Base-by-base conservation (phyloP, 2,329 filamentous ascomycete species). In the Cladophialophora chaetospira region DNA sequence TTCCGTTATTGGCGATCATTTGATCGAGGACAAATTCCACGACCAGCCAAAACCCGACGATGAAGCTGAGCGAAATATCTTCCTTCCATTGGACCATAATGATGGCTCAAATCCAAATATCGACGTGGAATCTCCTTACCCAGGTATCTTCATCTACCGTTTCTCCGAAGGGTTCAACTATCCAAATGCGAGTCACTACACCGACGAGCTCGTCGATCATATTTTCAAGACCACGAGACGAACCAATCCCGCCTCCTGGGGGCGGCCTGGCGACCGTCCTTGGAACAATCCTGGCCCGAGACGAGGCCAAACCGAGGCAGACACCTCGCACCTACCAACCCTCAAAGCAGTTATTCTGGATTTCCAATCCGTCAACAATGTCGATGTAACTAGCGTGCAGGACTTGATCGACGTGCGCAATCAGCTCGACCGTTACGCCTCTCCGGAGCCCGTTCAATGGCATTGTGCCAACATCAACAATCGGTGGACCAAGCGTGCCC, bases 111-210 rank as follows among this genome's bases (percentile, higher is more conserved):
- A 97, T 71, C 93, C 93, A 0, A 81, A 87, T 23, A 80, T 97
- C 44, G 81, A 88, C 9, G 79, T 96, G n/a, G 80, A 89, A 60
- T 84, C 84, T 53, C 92, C 94, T 0, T 90, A 94, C 67, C 93
- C 93, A 0, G 94, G 94, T 50, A 82, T 99, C 64, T 96, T 97
- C 74, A 96, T 97, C 68, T 97, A 96, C 77, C 86, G 93, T 42
- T 97, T 96, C 73, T 86, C 88, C 0, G 93, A 97, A 75, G 90
- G 92, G 40, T 96, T 96, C 80, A 96, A 94, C 74, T 99, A 97
- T 68, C 91, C 93, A 58, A 99, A 96, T 66, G 91, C 91, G 17
- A 90, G 90, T 67, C 87, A 90, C 70, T 91, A 95, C 63, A 83
- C 96, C 55, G 91, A 97, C 68, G 84, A 90, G 67, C 79, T 96